Evolutionary conservation across 768 basidiomycete species (phyloP), one percentile per base, ranked within the genome.

Genomic region (Russula olivacea): DNA sequence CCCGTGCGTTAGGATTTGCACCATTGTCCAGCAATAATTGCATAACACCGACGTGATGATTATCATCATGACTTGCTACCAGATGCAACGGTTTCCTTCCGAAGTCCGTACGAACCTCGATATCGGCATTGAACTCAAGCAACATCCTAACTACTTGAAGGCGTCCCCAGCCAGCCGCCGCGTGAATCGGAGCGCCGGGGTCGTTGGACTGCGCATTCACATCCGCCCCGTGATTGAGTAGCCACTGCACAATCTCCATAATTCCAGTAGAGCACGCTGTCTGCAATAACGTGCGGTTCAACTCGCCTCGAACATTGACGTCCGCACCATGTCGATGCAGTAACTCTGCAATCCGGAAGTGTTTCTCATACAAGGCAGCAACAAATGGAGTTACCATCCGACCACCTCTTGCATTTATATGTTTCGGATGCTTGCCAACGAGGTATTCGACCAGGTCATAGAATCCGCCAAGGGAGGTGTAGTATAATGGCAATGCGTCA

Each of bases 261-360:
- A 2, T 2, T 8, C n/a, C 49, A 0, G 0, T 1, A 1, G 1
- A 0, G 2, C 14, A 43, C 4, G 58, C 40, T 6, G 2, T 0
- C 2, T 8, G 9, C 9, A 59, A 15, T 4, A 11, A 14, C 0
- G 40, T 59, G 0, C 0, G 0, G 6, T 17, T 8, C 15, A 0
- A 2, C 2, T 0, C n/a, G n/a, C n/a, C 50, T 21, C 64, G 12
- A 36, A 50, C 15, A 30, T 52, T 4, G 47, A 56, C 19, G 8
- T 51, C 25, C 25, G 60, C 59, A 36, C 50, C 55, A 2, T 52
- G 32, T 0, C 15, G 23, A 21, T 6, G 32, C 5, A 62, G 23
- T 8, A 52, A 50, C 23, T 58, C 49, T 3, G 49, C 61, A 23
- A 52, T 19, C 1, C 4, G 2, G 19, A 52, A 12, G 6, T 58